Evolutionary conservation across 805 yeast genomes (phyloP).

Genomic region (Candida germanica): DNA sequence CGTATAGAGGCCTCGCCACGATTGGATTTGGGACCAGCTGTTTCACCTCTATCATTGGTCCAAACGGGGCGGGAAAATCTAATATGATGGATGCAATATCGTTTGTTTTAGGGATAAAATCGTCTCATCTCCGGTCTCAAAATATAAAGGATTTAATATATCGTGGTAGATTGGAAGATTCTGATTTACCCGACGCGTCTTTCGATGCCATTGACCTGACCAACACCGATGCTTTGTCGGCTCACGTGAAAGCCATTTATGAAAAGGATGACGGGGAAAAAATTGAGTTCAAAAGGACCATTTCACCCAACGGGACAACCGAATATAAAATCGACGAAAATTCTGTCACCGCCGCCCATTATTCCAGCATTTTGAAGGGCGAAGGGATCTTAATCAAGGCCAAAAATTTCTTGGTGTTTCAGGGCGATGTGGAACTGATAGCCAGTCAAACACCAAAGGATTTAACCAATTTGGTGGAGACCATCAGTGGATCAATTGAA

Average conservation of each 20-base stretch:
- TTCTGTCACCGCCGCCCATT: constrained; percentile 60
- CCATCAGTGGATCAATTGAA: constrained; percentile 78
- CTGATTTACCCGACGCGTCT: constrained; percentile 16
- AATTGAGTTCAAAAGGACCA: constrained; percentile 60
- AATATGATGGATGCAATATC: constrained; percentile 97
- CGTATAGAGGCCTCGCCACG: constrained; percentile 72
- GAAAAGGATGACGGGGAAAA: constrained; percentile 59
- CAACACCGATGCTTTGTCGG: constrained; percentile 39
- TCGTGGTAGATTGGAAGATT: constrained; percentile 48
- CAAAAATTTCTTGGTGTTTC: constrained; percentile 87
- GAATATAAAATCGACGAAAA: constrained; percentile 65
- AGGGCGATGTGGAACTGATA: constrained; percentile 93
- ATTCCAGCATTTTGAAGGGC: constrained; percentile 59
- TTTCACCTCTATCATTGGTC: constrained; percentile 92
- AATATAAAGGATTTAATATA: constrained; percentile 75
- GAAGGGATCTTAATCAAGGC: constrained; percentile 88
- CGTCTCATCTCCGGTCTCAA: constrained; percentile 71
- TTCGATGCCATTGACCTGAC: constrained; percentile 17
- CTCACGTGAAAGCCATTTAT: constrained; percentile 77
- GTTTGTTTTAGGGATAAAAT: constrained; percentile 84
- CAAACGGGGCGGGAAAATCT: constrained; percentile 98
- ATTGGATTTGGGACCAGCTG: constrained; percentile 80
- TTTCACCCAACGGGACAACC: constrained; percentile 57
- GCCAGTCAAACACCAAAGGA: constrained; percentile 84
- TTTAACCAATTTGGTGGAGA: constrained; percentile 71